Conservation (phyloP, 495 filamentous ascomycete genomes). For the Penicillium subrubescens region DNA sequence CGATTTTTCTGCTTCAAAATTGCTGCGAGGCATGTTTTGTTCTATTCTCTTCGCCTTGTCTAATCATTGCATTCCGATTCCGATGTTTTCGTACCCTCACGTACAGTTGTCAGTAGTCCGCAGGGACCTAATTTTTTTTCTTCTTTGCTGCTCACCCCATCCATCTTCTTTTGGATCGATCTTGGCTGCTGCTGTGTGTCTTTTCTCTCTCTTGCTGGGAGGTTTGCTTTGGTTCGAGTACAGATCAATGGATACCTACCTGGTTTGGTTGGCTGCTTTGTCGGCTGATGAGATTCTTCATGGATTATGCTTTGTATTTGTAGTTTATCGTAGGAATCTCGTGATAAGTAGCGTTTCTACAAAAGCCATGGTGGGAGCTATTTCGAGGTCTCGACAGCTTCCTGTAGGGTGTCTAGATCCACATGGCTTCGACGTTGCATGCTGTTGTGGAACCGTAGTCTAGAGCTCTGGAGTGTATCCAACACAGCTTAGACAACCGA, state of each 20-base stretch:
- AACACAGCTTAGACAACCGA: too few relatives aligned
- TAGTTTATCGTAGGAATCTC: neutral
- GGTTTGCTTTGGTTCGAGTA: neutral
- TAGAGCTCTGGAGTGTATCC: too few relatives aligned
- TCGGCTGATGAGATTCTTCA: neutral
- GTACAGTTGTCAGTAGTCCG: neutral
- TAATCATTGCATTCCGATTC: neutral
- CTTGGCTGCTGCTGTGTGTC: neutral
- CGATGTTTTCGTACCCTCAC: neutral
- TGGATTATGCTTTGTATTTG: neutral
- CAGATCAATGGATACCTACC: neutral
- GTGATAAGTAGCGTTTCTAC: too few relatives aligned
- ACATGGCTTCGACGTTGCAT: neutral
- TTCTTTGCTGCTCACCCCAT: neutral
- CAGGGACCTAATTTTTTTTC: neutral
- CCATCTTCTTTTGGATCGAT: neutral
- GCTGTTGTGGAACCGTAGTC: too few relatives aligned
- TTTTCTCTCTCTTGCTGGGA: neutral
- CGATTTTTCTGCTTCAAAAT: constrained; percentile 13
- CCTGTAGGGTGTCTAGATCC: too few relatives aligned
- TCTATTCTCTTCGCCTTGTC: neutral
- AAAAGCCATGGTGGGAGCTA: too few relatives aligned
- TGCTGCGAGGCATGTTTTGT: constrained; percentile 20
- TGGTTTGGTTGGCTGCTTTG: neutral
- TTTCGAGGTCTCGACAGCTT: too few relatives aligned